phyloP scores from a whole-genome alignment of 371 early-diverging fungal genomes.

The Apophysomyces trapeziformis region DNA sequence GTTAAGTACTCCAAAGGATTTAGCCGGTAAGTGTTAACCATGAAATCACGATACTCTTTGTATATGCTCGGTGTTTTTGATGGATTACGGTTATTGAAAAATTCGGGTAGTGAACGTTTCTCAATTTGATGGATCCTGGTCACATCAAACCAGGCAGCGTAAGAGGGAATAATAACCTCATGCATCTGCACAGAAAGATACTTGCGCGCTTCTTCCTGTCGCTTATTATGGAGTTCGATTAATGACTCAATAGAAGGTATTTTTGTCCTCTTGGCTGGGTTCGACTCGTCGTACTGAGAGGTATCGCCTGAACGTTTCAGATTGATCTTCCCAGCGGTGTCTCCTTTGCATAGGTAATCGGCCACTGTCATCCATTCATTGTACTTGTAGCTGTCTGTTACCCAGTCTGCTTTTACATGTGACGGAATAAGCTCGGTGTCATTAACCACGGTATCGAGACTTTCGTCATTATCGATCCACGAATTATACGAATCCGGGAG shows the following conservation, averaged over 20 bases:
- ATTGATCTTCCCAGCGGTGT: constrained; percentile 33
- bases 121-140: constrained; percentile 89
- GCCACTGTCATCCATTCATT: constrained; percentile 80
- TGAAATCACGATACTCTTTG: constrained; percentile 96
- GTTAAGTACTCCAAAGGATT: constrained; percentile 95
- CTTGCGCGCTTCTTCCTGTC: constrained; percentile 65
- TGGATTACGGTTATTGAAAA: constrained; percentile 90
- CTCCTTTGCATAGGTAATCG: constrained; percentile 54
- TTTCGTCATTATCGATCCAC: constrained; percentile 59
- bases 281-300: constrained; percentile 26
- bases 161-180: constrained; percentile 86
- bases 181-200: constrained; percentile 75
- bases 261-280: constrained; percentile 21
- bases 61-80: constrained; percentile 92
- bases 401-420: constrained; percentile 69
- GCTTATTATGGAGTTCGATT: constrained; percentile 23
- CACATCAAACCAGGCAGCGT: constrained; percentile 95
- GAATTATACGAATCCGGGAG: constrained; percentile 78
- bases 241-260: constrained; percentile 13
- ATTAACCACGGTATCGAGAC: constrained; percentile 18
- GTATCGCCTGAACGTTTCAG: constrained; percentile 27
- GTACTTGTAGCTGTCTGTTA: constrained; percentile 68
- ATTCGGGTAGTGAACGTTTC: constrained; percentile 89
- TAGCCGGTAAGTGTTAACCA: constrained; percentile 95
- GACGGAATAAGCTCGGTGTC: constrained; percentile 48